Percentiles rank a stretch among this genome's conserved stretches.
phyloP scores from a whole-genome alignment of 768 basidiomycete genomes.

The Guyanaporus albipodus region DNA sequence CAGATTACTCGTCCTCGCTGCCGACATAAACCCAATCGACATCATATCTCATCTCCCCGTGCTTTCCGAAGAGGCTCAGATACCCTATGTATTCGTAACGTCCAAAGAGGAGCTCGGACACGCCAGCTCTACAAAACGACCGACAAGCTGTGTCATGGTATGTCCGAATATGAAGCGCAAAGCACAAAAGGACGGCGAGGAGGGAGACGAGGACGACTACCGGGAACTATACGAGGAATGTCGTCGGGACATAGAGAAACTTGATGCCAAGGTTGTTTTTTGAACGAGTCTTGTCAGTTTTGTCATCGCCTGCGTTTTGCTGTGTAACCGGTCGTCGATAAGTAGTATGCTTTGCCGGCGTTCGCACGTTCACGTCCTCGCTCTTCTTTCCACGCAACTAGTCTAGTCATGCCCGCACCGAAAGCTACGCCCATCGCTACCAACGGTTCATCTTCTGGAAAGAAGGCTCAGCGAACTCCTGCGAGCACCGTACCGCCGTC shows the following conservation, averaged over 20 bases:
- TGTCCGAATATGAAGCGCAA: constrained; percentile 80
- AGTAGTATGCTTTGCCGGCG: background rate
- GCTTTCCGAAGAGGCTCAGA: constrained; percentile 87
- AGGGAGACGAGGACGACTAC: constrained; percentile 79
- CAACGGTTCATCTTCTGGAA: constrained; percentile 42
- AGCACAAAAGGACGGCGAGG: constrained; percentile 57
- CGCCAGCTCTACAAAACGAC: constrained; percentile 94
- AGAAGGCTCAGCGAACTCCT: constrained; percentile 18
- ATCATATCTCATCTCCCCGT: constrained; percentile 97
- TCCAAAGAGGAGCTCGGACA: constrained; percentile 96
- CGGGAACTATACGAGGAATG: constrained; percentile 84
- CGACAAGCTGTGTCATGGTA: constrained; percentile 96
- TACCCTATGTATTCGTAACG: constrained; percentile 85
- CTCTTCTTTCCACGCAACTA: constrained; percentile 14
- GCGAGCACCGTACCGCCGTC: constrained; percentile 27
- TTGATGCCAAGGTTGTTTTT: constrained; percentile 69
- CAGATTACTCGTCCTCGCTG: constrained; percentile 88
- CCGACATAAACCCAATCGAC: constrained; percentile 97
- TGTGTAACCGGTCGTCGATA: constrained; percentile 1
- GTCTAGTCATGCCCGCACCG: constrained; percentile 32
- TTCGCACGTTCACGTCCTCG: constrained; percentile 24
- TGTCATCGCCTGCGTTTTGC: background rate
- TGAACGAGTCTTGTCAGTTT: constrained; percentile 27
- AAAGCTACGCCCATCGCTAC: constrained; percentile 54
- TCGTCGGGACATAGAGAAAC: constrained; percentile 75